Percentiles rank a stretch among this genome's conserved stretches.
phyloP scores from a whole-genome alignment of 2,329 filamentous ascomycete species.

The Epicoccum sorghinum region DNA sequence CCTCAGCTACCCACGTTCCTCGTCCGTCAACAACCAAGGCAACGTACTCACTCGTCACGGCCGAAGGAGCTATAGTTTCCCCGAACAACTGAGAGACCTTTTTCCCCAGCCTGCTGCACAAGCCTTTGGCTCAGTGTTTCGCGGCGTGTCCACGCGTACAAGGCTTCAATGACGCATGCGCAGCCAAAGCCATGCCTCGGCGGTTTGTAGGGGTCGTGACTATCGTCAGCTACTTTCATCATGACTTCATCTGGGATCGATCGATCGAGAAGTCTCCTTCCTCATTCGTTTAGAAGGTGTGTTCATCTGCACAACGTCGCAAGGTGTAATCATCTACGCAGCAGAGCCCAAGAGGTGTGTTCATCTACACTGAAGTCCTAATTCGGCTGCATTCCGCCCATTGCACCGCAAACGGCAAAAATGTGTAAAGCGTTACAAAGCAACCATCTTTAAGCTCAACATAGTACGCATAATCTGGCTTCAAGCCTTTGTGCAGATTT shows the following conservation, averaged over 20 bases:
- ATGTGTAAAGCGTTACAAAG: not conserved
- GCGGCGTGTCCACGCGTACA: constrained; percentile 3
- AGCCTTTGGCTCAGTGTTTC: not conserved
- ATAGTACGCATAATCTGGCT: not conserved
- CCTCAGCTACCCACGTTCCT: not conserved
- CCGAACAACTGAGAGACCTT: not conserved
- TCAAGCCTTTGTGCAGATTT: not conserved
- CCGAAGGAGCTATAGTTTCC: not conserved
- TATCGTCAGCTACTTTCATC: constrained; percentile 2
- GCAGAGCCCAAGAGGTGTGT: too few relatives aligned
- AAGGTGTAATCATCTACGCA: too few relatives aligned
- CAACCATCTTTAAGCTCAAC: not conserved
- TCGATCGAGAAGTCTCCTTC: not conserved
- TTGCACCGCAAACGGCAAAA: constrained; percentile 2
- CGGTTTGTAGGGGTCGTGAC: not conserved
- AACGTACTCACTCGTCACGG: not conserved
- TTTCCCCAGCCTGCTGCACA: not conserved
- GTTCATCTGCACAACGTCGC: not conserved
- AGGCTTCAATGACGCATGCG: constrained; percentile 1
- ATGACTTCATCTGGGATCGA: not conserved
- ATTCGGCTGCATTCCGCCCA: not conserved
- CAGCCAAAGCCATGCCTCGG: constrained; percentile 6
- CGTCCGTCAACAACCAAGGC: not conserved
- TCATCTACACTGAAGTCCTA: not conserved
- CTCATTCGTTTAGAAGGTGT: not conserved